Conservation (phyloP, 2,329 filamentous ascomycete species). For the Colletotrichum lini region DNA sequence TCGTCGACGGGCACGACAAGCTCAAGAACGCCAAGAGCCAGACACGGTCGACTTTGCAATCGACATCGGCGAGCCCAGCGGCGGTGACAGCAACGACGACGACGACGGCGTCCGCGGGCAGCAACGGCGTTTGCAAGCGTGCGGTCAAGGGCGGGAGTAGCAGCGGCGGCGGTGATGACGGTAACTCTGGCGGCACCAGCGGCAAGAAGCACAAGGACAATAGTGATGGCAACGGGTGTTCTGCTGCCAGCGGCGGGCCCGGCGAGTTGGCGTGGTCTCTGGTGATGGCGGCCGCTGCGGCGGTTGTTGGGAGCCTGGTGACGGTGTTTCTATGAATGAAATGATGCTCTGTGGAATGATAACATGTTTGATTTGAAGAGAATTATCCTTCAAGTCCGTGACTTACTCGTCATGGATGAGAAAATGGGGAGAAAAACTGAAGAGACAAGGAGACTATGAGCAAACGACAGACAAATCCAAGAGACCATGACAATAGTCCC, state of each 20-base stretch:
- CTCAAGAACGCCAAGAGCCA: neutral
- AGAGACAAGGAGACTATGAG: neutral
- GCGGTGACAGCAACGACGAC: neutral
- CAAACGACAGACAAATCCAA: too few species aligned
- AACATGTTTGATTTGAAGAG: too few species aligned
- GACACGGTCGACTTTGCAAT: neutral
- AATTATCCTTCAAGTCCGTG: neutral
- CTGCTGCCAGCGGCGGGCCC: constrained; percentile 7
- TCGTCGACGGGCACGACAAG: constrained; percentile 29
- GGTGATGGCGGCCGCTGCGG: constrained; percentile 3
- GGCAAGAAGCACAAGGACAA: constrained; percentile 19
- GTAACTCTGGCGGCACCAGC: neutral
- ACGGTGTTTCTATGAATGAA: neutral
- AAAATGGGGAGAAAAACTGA: neutral
- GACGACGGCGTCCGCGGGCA: neutral
- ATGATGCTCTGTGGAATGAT: neutral
- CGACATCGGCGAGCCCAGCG: neutral
- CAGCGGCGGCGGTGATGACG: neutral
- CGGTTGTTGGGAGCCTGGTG: constrained; percentile 6
- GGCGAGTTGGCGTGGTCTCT: neutral
- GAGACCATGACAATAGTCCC: constrained; percentile 1
- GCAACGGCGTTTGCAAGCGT: constrained; percentile 29
- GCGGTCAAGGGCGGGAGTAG: neutral
- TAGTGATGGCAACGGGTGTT: neutral
- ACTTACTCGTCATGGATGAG: neutral